phyloP scores from a whole-genome alignment of 1,284 basidiomycete genomes.

The Hemileia vastatrix region DNA sequence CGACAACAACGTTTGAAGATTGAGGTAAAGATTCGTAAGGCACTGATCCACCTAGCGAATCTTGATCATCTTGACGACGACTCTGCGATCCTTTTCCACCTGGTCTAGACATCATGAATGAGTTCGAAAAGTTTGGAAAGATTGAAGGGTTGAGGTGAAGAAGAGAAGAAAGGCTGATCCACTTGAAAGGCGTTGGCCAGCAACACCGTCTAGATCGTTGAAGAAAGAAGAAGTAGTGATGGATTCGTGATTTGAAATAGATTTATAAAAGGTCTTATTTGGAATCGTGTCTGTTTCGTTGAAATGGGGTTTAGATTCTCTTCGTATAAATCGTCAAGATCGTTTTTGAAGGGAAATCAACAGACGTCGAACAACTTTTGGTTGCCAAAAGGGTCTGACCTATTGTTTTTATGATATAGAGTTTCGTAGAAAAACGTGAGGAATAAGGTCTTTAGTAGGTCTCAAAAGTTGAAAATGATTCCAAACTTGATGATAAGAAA shows the following conservation, averaged over 20 bases:
- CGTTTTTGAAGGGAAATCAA: background rate
- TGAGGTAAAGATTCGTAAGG: background rate
- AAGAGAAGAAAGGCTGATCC: background rate
- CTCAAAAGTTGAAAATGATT: no score
- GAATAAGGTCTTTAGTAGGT: no score
- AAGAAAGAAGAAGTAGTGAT: background rate
- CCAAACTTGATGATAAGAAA: no score
- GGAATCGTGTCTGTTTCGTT: background rate
- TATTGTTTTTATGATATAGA: no score
- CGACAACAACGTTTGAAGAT: background rate
- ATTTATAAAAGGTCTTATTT: no score
- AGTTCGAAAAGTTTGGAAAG: background rate
- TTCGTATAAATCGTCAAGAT: background rate
- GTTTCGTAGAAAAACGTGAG: no score
- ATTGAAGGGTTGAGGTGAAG: background rate
- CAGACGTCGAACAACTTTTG: no score
- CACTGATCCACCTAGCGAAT: background rate
- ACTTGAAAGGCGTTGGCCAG: background rate
- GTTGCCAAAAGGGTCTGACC: no score
- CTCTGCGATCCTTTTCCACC: background rate
- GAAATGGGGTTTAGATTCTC: background rate
- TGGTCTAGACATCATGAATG: background rate
- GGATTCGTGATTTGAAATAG: background rate
- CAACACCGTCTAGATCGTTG: background rate
- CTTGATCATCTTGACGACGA: background rate